phyloP scores from a whole-genome alignment of 2,329 filamentous ascomycete species.

The Coleophoma cylindrospora region DNA sequence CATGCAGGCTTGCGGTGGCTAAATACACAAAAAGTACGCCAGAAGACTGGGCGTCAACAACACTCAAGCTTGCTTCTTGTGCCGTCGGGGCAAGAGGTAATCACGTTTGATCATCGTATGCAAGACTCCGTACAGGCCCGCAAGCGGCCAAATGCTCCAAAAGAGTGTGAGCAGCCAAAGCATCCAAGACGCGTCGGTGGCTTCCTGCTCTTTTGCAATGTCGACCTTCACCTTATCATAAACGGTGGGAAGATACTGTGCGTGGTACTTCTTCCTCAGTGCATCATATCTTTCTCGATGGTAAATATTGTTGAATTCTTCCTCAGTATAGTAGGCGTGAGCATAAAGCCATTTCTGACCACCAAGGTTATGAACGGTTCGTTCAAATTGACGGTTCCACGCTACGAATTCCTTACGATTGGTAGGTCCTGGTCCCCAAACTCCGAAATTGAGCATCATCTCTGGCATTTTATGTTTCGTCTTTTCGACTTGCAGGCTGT shows the following conservation, averaged over 20 bases:
- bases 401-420: constrained; percentile 50
- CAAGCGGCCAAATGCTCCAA: constrained; percentile 25
- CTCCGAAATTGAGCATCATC: constrained; percentile 56
- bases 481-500: constrained; percentile 11
- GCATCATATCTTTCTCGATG: constrained; percentile 52
- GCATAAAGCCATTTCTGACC: constrained; percentile 87
- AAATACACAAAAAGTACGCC: no score
- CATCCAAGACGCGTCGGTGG: constrained; percentile 25
- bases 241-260: constrained; percentile 59
- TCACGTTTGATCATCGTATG: constrained; percentile 18
- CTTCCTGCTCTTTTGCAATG: constrained; percentile 28
- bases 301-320: constrained; percentile 64
- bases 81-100: constrained; percentile 16
- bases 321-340: constrained; percentile 72
- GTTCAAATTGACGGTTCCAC: constrained; percentile 68
- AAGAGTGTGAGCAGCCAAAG: constrained; percentile 22
- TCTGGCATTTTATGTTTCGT: constrained; percentile 27
- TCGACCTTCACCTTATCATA: constrained; percentile 66
- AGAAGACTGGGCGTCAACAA: no score
- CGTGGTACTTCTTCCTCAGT: constrained; percentile 58
- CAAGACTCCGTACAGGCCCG: constrained; percentile 23
- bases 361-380: constrained; percentile 60
- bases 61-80: neutral
- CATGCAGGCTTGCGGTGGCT: no score
- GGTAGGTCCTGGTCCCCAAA: constrained; percentile 73